Evolutionary conservation across 345 rosid genomes (phyloP).

Genomic region (thale cress (Arabidopsis thaliana)): TAIR10.1 NC_003070.9:3205001-3205500

Average conservation of each 20-base stretch:
- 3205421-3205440: slow-evolving; percentile 19
- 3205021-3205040: slow-evolving; percentile 41
- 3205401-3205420: slow-evolving; percentile 33
- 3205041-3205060: slow-evolving; percentile 43
- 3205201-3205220: slow-evolving; percentile 44
- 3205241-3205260: slow-evolving; percentile 17
- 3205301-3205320: slow-evolving; percentile 10
- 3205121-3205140: slow-evolving; percentile 44
- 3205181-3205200: slow-evolving; percentile 35
- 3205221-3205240: slow-evolving; percentile 15
- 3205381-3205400: slow-evolving; percentile 42
- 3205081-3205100: slow-evolving; percentile 33
- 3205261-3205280: slow-evolving; percentile 30
- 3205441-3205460: slow-evolving; percentile 38
- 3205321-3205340: background rate
- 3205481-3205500: background rate
- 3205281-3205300: slow-evolving; percentile 32
- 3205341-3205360: slow-evolving; percentile 8
- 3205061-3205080: slow-evolving; percentile 50
- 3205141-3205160: slow-evolving; percentile 41
- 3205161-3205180: slow-evolving; percentile 40
- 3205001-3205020: slow-evolving; percentile 34
- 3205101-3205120: slow-evolving; percentile 30
- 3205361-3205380: slow-evolving; percentile 31
- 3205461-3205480: slow-evolving; percentile 39